A percentile compares a stretch with the other conserved stretches of the same genome.
phyloP scores from a whole-genome alignment of 768 basidiomycete genomes.

The Hygrocybe punicea region DNA sequence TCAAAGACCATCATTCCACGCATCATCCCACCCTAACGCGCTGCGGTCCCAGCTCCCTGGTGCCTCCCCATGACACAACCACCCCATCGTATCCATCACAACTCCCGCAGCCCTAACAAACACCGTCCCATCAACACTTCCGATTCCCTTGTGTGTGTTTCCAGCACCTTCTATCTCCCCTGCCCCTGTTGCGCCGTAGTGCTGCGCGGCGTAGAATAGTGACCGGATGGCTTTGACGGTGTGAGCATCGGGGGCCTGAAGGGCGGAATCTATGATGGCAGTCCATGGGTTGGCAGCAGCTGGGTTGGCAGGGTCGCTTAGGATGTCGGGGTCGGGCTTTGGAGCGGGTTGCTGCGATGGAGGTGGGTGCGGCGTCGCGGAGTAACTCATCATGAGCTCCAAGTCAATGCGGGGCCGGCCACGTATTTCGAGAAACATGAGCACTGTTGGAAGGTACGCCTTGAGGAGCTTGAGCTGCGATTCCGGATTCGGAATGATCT shows the following conservation, averaged over 20 bases:
- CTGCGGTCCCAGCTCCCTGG: conserved; percentile 53
- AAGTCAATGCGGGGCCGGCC: conserved; percentile 54
- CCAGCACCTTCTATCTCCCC: conserved; percentile 42
- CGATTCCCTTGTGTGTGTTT: conserved; percentile 47
- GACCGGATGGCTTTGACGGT: conserved; percentile 47
- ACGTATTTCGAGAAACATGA: conserved; percentile 39
- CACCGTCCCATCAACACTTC: conserved; percentile 50
- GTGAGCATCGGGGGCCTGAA: conserved; percentile 53
- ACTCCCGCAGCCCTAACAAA: conserved; percentile 58
- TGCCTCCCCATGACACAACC: conserved; percentile 51
- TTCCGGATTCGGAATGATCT: conserved; percentile 38
- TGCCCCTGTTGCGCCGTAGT: conserved; percentile 42
- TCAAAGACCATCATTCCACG: conserved; percentile 35
- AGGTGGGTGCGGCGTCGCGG: conserved; percentile 41
- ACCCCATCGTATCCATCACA: conserved; percentile 53
- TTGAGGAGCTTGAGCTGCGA: conserved; percentile 35
- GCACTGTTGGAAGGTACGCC: conserved; percentile 33
- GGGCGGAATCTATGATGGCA: conserved; percentile 39
- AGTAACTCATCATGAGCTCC: conserved; percentile 44
- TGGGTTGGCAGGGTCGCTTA: conserved; percentile 38
- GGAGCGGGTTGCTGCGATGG: conserved; percentile 19
- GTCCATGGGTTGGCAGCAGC: conserved; percentile 54
- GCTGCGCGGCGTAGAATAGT: conserved; percentile 45
- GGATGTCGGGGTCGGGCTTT: conserved; percentile 17
- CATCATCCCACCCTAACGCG: conserved; percentile 58